Evolutionary conservation across 1,284 basidiomycete genomes (phyloP), one percentile per base, ranked within the genome.

Genomic region (Psilocybe mexicana): DNA sequence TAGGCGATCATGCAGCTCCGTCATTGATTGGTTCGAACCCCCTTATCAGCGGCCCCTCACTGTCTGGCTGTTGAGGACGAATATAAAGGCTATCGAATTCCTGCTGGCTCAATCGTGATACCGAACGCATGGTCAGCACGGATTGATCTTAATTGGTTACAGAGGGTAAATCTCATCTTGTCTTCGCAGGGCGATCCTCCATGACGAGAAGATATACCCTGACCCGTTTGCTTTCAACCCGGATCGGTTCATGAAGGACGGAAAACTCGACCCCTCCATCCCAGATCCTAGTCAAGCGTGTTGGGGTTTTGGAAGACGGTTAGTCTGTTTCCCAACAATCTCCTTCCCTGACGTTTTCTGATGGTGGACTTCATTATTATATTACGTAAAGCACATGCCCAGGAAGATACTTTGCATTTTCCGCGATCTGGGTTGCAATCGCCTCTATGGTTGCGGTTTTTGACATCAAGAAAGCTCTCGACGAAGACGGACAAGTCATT

Each of bases 71-170:
- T 63, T 8, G 74, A 76, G 14, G 74, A 75, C 42, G 65, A 69
- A n/a, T 77, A 75, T 54, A 65, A 71, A n/a, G 75, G 73, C 3
- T 75, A 74, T 55, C 60, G 65, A n/a, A 67, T 78, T 5, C 75
- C 75, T 1, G 64, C 65, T n/a, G 74, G 71, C 12, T 69, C 72
- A 2, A 66, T 73, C 33, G 62, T 76, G 8, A 63, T 72, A 12
- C 59, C 63, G 2, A 76, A 76, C 60, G 57, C 57, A 3, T 74
- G 69, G 73, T 63, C 43, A 23, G 51, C 18, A 18, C 18, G 18
- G 18, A 18, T 18, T 18, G 18, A 18, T 18, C 18, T 18, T 18
- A 18, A 18, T 18, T 18, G 18, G 18, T 18, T 18, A 18, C 18
- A 18, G 18, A 18, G 18, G 18, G 30, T 33, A 6, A 33, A 33